A percentile compares a stretch with the other conserved stretches of the same genome.
These are phyloP conservation scores for Sporothrix sp. DNA, from an alignment of 2,329 filamentous ascomycete genomes.

Conservation along the genomic window DNA sequence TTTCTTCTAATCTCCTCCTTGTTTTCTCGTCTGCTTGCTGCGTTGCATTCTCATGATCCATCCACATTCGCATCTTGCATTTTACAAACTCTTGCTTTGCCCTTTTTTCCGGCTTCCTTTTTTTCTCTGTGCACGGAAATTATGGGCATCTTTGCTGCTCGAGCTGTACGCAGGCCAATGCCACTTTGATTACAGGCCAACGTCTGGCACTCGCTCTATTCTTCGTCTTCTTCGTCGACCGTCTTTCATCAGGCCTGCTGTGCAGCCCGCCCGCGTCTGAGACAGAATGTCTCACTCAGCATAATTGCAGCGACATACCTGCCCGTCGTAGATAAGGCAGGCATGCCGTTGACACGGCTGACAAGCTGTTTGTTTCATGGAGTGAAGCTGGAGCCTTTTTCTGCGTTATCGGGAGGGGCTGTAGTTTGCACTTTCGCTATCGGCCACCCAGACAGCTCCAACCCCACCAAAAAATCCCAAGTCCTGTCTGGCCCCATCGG, in stretches of 20 bases:
- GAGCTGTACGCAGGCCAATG: slow-evolving; percentile 1
- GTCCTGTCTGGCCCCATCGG: neutral
- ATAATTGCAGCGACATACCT: neutral
- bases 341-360: neutral
- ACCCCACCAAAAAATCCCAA: neutral
- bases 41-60: too few relatives aligned
- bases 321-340: neutral
- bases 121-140: neutral
- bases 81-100: neutral
- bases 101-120: neutral
- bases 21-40: neutral
- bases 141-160: neutral
- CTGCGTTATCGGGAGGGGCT: slow-evolving; percentile 9
- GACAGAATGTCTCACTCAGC: neutral
- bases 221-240: neutral
- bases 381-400: neutral
- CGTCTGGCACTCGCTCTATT: neutral
- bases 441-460: neutral
- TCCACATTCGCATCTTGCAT: neutral
- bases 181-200: neutral
- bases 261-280: neutral
- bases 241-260: neutral
- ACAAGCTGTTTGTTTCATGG: neutral
- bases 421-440: neutral
- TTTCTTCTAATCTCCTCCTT: neutral